Base-by-base conservation (phyloP, 2,329 filamentous ascomycete genomes). In the Fusarium albidum region DNA sequence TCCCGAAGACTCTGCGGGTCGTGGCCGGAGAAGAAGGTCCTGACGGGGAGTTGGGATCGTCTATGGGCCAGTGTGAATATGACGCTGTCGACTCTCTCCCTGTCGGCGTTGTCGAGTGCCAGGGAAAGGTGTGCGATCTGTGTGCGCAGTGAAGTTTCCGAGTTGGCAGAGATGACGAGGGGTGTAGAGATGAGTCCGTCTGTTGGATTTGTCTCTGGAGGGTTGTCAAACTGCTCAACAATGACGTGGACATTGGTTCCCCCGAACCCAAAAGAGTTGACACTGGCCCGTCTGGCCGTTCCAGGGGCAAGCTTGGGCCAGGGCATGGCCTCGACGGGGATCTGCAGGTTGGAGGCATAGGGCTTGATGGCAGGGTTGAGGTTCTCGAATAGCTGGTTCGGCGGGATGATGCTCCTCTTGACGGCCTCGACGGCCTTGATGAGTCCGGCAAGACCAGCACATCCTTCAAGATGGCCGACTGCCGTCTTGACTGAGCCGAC, bases 191-290 rank as follows among this genome's bases (percentile, higher is more conserved):
- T 26, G 6, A 27, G 26, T 21, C 17, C 31, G 29, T 28, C 45
- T 9, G 32, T 15, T 40, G 17, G 4, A 45, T 25, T 11, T 9
- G 25, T 14, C 6, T 43, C 6, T 10, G 26, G 34, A 6, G 15
- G 10, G 17, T 25, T 29, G n/a, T 45, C 26, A 34, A 59, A 59
- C 11, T 39, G 31, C 52, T 73, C 72, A 7, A 77, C 54, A 9
- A 80, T 74, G 1, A 70, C 70, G 49, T 79, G 77, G 2, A 72
- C 74, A 54, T 79, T 80, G n/a, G 77, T 74, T 21, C 72, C 76
- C 14, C 74, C 77, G 39, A 75, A 79, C 1, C 78, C 78, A 33
- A 62, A 71, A 12, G 65, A 65, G 49, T 71, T 71, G 28, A 71
- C 57, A 39, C 63, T 68, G 2, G 55, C 66, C 2, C 68, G 59